Evolutionary conservation across 2,329 filamentous ascomycete genomes (phyloP).

Genomic region (Ceratocystis smalleyi): DNA sequence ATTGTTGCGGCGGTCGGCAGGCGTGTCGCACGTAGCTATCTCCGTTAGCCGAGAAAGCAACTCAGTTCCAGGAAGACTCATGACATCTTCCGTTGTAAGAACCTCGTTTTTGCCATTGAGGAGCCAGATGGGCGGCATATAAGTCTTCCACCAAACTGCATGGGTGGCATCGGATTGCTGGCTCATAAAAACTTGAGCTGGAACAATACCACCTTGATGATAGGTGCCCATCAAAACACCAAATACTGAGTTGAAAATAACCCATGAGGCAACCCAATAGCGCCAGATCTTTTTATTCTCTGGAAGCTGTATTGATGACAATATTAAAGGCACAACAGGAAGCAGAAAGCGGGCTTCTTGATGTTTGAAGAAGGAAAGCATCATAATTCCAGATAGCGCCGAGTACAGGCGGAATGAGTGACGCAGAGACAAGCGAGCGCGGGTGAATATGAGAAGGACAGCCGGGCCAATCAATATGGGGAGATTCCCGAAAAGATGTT

Average conservation of each 20-base stretch:
- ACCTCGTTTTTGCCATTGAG: conserved; percentile 60
- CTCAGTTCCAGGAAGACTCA: conserved; percentile 48
- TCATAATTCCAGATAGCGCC: conserved; percentile 54
- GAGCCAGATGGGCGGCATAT: conserved; percentile 67
- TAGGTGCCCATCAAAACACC: conserved; percentile 65
- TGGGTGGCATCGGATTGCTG: conserved; percentile 52
- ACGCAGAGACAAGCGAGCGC: conserved; percentile 42
- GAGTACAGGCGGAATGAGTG: conserved; percentile 50
- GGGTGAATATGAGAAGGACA: conserved; percentile 42
- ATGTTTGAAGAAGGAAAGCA: conserved; percentile 61
- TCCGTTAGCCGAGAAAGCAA: conserved; percentile 44
- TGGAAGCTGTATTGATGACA: conserved; percentile 57
- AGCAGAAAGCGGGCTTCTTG: conserved; percentile 68
- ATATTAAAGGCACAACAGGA: conserved; percentile 58
- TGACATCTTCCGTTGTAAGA: conserved; percentile 55
- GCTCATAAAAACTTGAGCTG: conserved; percentile 59
- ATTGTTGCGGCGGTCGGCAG: conserved; percentile 37
- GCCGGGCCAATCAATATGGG: conserved; percentile 57
- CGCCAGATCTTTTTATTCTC: conserved; percentile 34
- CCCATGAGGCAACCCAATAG: conserved; percentile 47
- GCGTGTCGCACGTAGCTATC: conserved; percentile 47
- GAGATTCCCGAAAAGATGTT: conserved; percentile 59
- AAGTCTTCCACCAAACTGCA: conserved; percentile 75
- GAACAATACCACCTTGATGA: conserved; percentile 65
- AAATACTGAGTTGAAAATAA: conserved; percentile 52